phyloP scores from a whole-genome alignment of 1,284 basidiomycete genomes.

The Somion occarium region DNA sequence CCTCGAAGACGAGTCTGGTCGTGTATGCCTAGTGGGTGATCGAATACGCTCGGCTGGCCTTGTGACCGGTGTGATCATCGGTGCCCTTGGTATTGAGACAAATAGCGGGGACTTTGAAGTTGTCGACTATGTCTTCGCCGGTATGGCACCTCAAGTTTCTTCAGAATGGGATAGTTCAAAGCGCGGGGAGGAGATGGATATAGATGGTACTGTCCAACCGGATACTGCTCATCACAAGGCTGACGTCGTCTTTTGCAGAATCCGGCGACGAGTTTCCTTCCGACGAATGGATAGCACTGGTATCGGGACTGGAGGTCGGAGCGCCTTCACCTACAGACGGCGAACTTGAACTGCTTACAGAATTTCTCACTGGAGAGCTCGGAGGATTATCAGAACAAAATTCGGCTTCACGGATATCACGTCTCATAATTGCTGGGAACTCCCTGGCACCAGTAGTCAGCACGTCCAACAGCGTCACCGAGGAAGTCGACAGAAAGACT shows the following conservation, averaged over 20 bases:
- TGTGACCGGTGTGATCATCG: constrained; percentile 90
- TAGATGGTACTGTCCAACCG: constrained; percentile 35
- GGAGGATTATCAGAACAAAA: constrained; percentile 65
- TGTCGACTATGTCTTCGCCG: constrained; percentile 85
- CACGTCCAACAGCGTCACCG: constrained; percentile 18
- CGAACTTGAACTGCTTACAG: constrained; percentile 76
- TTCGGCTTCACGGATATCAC: constrained; percentile 68
- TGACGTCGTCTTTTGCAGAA: not conserved
- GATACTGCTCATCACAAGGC: not conserved
- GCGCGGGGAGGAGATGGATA: constrained; percentile 34
- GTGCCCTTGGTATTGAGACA: constrained; percentile 88
- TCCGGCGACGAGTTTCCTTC: constrained; percentile 7
- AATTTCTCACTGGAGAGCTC: constrained; percentile 84
- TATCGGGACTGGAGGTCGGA: constrained; percentile 80
- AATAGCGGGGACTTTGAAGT: constrained; percentile 91
- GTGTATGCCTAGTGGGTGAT: constrained; percentile 84
- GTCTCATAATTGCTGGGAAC: constrained; percentile 85
- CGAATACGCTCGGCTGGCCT: constrained; percentile 49
- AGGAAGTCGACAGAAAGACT: constrained; percentile 55
- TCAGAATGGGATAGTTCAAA: constrained; percentile 27
- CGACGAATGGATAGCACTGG: constrained; percentile 78
- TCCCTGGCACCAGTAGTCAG: constrained; percentile 58
- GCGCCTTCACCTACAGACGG: constrained; percentile 61
- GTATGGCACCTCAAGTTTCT: constrained; percentile 61
- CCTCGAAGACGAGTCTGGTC: constrained; percentile 94